Evolutionary conservation across 2,329 filamentous ascomycete species (phyloP).

Genomic region (Nemania sp.): DNA sequence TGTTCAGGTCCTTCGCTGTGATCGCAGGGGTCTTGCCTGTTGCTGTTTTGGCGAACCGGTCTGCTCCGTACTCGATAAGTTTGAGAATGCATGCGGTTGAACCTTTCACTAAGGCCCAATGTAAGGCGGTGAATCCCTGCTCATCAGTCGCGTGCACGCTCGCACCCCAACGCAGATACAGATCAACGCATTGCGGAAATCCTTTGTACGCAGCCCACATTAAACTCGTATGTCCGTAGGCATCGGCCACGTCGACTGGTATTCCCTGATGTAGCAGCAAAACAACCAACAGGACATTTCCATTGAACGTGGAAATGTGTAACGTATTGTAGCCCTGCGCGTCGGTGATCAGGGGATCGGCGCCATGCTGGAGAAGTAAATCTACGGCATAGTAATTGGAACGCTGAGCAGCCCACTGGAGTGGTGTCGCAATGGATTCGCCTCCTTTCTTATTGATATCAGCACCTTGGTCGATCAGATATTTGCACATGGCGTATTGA

Average conservation of each 20-base stretch:
- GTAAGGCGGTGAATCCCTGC: constrained; percentile 91
- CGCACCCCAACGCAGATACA: constrained; percentile 94
- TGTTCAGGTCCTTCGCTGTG: constrained; percentile 92
- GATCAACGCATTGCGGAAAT: constrained; percentile 88
- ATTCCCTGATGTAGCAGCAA: constrained; percentile 95
- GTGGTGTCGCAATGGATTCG: constrained; percentile 91
- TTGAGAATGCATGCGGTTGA: constrained; percentile 91
- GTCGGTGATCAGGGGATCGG: constrained; percentile 91
- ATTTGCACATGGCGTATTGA: constrained; percentile 96
- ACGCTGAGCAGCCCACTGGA: constrained; percentile 96
- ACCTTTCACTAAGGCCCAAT: constrained; percentile 97
- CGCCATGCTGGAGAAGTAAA: constrained; percentile 88
- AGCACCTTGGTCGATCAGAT: constrained; percentile 85
- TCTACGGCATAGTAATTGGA: constrained; percentile 98
- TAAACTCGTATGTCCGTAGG: constrained; percentile 89
- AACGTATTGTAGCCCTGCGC: constrained; percentile 98
- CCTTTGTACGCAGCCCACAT: constrained; percentile 99
- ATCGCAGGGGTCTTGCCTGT: constrained; percentile 90
- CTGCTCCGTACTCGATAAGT: constrained; percentile 93
- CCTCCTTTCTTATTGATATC: constrained; percentile 96
- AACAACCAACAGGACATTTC: constrained; percentile 89
- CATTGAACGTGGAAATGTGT: constrained; percentile 96
- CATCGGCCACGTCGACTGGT: constrained; percentile 89
- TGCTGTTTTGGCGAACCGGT: constrained; percentile 89
- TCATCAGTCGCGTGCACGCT: constrained; percentile 92